These are phyloP conservation scores for Sporisorium iseilematis-ciliati DNA, from an alignment of 1,284 basidiomycete species.

Conservation along the genomic window DNA sequence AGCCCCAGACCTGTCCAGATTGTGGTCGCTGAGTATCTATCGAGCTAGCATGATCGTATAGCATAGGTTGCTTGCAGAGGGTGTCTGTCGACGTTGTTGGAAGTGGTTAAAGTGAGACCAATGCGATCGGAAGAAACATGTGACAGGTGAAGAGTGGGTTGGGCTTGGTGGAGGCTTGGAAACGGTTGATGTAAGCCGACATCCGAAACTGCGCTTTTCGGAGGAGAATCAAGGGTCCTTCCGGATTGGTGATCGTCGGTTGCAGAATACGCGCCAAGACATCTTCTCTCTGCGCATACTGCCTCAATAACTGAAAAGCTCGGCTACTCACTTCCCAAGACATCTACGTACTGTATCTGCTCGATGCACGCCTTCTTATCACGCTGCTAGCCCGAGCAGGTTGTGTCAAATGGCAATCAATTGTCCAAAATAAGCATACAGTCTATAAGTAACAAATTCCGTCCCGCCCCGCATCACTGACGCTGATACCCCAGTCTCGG, in stretches of 20 bases:
- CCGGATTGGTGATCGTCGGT: conserved; percentile 26
- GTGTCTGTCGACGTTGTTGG: not conserved
- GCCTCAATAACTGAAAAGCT: no score
- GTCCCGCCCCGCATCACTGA: not conserved
- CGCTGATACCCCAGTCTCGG: conserved; percentile 29
- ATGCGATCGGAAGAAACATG: not conserved
- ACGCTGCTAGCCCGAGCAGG: no score
- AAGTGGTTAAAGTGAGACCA: not conserved
- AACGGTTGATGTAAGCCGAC: conserved; percentile 27
- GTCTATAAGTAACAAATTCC: conserved; percentile 7
- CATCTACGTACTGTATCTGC: no score
- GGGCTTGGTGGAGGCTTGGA: conserved; percentile 12
- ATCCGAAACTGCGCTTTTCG: not conserved
- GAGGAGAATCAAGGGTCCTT: conserved; percentile 28
- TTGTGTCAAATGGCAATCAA: conserved; percentile 7
- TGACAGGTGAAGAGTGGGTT: not conserved
- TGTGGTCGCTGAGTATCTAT: not conserved
- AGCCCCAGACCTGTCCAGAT: not conserved
- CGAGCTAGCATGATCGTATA: not conserved
- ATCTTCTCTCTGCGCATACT: no score
- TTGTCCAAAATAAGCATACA: conserved; percentile 2
- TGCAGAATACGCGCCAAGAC: not conserved
- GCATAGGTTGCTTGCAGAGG: not conserved
- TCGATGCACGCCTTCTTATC: no score
- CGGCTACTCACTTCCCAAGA: no score